A percentile compares a stretch with the other conserved stretches of the same genome.
Evolutionary conservation across 2,329 filamentous ascomycete species (phyloP).

Genomic region (Colletotrichum cordylinicola): DNA sequence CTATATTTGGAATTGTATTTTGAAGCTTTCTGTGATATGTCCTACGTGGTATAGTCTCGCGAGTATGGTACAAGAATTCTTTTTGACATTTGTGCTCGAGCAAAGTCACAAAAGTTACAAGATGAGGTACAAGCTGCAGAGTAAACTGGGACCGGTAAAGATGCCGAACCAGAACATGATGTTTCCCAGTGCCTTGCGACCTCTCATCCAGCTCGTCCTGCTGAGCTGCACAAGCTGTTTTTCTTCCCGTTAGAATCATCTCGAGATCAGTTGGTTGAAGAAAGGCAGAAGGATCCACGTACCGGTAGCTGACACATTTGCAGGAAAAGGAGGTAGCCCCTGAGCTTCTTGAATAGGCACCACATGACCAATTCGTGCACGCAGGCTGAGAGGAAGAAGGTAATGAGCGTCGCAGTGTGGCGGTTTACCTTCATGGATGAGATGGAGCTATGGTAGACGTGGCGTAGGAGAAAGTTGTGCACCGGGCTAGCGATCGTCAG

Average conservation of each 20-base stretch:
- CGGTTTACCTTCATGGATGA: constrained; percentile 74
- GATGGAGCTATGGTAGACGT: constrained; percentile 82
- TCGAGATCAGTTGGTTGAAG: background rate
- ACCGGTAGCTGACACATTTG: constrained; percentile 78
- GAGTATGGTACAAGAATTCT: background rate
- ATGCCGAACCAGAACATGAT: constrained; percentile 80
- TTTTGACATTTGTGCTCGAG: background rate
- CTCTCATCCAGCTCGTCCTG: constrained; percentile 69
- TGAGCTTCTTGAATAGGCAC: constrained; percentile 78
- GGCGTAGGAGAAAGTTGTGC: constrained; percentile 77
- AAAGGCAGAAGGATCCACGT: constrained; percentile 24
- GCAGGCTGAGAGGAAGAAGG: constrained; percentile 74
- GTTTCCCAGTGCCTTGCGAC: constrained; percentile 70
- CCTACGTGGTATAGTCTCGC: background rate
- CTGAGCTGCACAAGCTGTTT: constrained; percentile 66
- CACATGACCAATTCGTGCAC: constrained; percentile 82
- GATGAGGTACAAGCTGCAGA: constrained; percentile 66
- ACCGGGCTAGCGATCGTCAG: constrained; percentile 58
- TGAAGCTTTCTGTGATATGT: background rate
- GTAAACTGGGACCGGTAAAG: constrained; percentile 75
- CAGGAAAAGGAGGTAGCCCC: constrained; percentile 75
- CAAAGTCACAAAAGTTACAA: constrained; percentile 37
- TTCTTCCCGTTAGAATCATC: background rate
- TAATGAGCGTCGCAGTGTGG: constrained; percentile 75
- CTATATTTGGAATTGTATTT: background rate